phyloP scores from a whole-genome alignment of 345 rosid species.

The Trapa bicornis region DNA sequence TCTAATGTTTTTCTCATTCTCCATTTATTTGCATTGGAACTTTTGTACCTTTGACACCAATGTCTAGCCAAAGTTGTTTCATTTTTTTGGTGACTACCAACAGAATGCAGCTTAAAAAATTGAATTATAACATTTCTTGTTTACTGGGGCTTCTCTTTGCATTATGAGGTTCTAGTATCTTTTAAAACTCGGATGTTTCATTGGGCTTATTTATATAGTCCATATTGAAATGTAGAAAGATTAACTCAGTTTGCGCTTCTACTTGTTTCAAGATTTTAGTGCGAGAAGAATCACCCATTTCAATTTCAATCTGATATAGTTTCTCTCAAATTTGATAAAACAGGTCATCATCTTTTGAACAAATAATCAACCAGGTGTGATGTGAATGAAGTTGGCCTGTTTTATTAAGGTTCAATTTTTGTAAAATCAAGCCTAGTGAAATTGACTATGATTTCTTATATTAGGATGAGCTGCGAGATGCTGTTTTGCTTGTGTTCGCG shows the following conservation, averaged over 20 bases:
- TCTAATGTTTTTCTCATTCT: too few species aligned
- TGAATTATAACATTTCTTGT: neutral
- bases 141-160: neutral
- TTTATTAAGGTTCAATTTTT: too few species aligned
- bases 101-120: neutral
- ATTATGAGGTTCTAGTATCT: neutral
- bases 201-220: too few species aligned
- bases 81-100: neutral
- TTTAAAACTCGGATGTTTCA: neutral
- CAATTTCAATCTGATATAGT: too few species aligned
- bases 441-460: neutral
- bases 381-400: too few species aligned
- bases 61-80: neutral
- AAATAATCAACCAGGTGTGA: too few species aligned
- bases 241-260: neutral
- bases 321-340: too few species aligned
- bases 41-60: neutral
- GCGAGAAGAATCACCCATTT: neutral
- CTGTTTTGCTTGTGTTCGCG: conserved; percentile 81
- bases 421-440: neutral
- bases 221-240: neutral
- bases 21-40: neutral
- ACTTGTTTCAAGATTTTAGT: neutral
- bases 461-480: conserved; percentile 82
- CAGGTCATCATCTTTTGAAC: too few species aligned